A percentile compares a stretch with the other conserved stretches of the same genome.
Evolutionary conservation across 352 stramenopile genomes (phyloP).

Genomic region (Pythium insidiosum): DNA sequence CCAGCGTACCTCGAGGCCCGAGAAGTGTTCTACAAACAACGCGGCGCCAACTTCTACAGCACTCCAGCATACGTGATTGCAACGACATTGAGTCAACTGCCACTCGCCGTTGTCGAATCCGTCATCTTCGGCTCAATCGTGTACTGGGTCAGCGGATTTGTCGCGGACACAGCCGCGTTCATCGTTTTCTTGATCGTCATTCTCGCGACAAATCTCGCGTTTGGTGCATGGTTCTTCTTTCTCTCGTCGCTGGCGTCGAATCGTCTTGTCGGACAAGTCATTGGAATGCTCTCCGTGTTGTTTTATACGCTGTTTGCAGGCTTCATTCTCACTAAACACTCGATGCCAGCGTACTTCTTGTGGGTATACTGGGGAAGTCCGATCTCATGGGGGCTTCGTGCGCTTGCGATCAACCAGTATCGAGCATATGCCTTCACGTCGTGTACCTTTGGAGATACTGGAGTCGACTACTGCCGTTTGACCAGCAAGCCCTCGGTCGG

Average conservation of each 20-base stretch:
- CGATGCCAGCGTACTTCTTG: conserved; percentile 13
- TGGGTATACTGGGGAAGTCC: conserved; percentile 33
- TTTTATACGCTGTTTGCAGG: conserved; percentile 20
- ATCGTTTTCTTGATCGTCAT: conserved; percentile 17
- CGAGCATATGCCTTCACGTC: background rate
- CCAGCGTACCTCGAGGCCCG: too few relatives aligned
- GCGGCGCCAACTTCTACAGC: conserved; percentile 44
- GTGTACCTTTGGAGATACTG: conserved; percentile 1
- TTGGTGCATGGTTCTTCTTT: conserved; percentile 13
- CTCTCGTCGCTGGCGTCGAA: conserved; percentile 8
- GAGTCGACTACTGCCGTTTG: conserved; percentile 2
- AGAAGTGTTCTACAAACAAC: conserved; percentile 53
- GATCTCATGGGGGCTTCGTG: conserved; percentile 16
- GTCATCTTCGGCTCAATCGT: conserved; percentile 49
- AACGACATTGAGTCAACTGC: background rate
- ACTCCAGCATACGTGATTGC: conserved; percentile 35
- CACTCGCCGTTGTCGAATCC: conserved; percentile 25
- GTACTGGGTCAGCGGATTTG: conserved; percentile 57
- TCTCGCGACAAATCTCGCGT: conserved; percentile 13
- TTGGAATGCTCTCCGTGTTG: conserved; percentile 10
- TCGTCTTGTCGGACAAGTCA: conserved; percentile 5
- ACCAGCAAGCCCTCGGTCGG: conserved; percentile 14
- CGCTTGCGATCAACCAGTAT: conserved; percentile 12
- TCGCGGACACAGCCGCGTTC: background rate
- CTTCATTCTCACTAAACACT: conserved; percentile 18